Evolutionary conservation across 345 rosid genomes (phyloP).

Genomic region (Dipteronia sinensis): DNA sequence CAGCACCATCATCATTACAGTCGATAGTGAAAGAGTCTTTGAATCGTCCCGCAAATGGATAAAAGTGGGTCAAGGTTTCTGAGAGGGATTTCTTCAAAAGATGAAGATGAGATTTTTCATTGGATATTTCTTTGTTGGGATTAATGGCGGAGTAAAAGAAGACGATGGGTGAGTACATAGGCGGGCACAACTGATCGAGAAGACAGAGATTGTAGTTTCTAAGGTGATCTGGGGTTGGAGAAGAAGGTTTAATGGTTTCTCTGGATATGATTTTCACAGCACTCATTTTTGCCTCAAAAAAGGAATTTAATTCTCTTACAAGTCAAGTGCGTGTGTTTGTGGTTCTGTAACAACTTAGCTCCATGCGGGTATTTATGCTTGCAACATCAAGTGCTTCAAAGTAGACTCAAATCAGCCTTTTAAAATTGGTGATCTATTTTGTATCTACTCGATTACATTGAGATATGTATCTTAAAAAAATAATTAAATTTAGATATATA

Average conservation of each 20-base stretch:
- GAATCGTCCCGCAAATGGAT: constrained; percentile 26
- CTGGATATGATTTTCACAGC: constrained; percentile 26
- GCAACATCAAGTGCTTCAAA: no score
- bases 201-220: constrained; percentile 31
- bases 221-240: constrained; percentile 33
- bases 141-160: constrained; percentile 17
- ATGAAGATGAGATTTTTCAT: not conserved
- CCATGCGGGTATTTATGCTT: no score
- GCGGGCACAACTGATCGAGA: constrained; percentile 27
- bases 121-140: not conserved
- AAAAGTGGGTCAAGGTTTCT: constrained; percentile 18
- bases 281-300: not conserved
- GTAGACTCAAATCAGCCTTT: no score
- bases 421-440: no score
- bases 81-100: constrained; percentile 30
- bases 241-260: constrained; percentile 33
- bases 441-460: no score
- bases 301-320: no score
- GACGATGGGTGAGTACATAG: constrained; percentile 18
- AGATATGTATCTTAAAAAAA: no score
- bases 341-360: no score
- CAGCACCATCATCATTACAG: constrained; percentile 30
- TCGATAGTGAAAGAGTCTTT: constrained; percentile 18
- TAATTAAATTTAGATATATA: no score
- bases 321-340: no score